Percentiles rank a stretch among this genome's conserved stretches.
phyloP scores from a whole-genome alignment of 148 eudicot species.

The Rhododendron ovatum region DNA sequence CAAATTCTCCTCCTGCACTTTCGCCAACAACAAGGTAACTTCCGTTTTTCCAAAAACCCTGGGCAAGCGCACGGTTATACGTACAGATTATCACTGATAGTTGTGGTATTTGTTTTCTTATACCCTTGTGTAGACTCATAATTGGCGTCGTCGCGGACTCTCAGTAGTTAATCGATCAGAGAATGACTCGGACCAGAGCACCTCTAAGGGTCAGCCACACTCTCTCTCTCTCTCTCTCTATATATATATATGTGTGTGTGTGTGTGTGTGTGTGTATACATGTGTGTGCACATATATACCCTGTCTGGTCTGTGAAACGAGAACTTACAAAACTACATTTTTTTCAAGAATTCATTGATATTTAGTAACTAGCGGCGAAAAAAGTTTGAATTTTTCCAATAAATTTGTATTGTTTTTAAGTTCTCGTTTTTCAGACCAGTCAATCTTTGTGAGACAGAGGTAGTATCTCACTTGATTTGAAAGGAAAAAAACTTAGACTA shows the following conservation, averaged over 20 bases:
- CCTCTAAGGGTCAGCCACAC: not conserved
- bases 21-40: not conserved
- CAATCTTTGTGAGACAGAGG: not conserved
- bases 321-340: not conserved
- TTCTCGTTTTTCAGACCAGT: not conserved
- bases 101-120: not conserved
- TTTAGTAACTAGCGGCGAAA: no score
- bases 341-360: no score
- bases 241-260: no score
- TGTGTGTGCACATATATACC: not conserved
- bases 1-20: not conserved
- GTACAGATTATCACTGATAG: not conserved
- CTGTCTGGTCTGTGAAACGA: no score
- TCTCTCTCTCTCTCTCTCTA: not conserved
- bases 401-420: no score
- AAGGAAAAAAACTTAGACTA: not conserved
- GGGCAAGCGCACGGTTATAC: not conserved
- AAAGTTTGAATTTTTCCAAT: no score
- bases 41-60: not conserved
- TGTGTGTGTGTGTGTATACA: no score
- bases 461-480: not conserved
- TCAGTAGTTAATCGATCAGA: constrained; percentile 19
- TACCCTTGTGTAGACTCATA: not conserved
- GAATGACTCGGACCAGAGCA: constrained; percentile 15
- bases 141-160: constrained; percentile 9